Conservation (phyloP, 2,329 filamentous ascomycete genomes). For the Cladophialophora chaetospira region DNA sequence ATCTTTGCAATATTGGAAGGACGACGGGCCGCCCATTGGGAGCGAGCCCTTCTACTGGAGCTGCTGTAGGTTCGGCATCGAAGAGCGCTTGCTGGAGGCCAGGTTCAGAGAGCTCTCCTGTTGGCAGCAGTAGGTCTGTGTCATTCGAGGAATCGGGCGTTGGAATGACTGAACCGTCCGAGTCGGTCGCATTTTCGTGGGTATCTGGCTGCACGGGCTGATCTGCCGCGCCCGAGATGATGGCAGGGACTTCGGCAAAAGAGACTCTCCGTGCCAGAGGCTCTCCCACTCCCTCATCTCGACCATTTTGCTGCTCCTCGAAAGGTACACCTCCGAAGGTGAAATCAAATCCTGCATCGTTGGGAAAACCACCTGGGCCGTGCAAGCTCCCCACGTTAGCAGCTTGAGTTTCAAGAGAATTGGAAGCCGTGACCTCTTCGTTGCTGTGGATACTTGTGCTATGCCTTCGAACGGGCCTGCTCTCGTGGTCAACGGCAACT, state of each 20-base stretch:
- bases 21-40: not conserved
- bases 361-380: slow-evolving; percentile 7
- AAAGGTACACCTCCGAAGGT: not conserved
- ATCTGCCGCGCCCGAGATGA: not conserved
- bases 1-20: slow-evolving; percentile 27
- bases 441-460: not conserved
- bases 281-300: not conserved
- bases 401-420: not conserved
- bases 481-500: slow-evolving; percentile 6
- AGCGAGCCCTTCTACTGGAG: not conserved
- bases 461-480: slow-evolving; percentile 12
- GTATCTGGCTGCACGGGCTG: not conserved
- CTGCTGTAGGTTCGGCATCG: not conserved
- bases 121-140: not conserved
- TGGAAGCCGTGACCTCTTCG: not conserved
- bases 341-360: not conserved
- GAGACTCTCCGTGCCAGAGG: not conserved
- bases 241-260: not conserved
- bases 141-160: slow-evolving; percentile 19
- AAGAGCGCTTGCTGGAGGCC: not conserved
- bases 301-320: not conserved
- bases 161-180: slow-evolving; percentile 12
- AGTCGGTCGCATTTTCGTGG: slow-evolving; percentile 4
- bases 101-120: not conserved
- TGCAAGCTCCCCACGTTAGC: not conserved